Percentiles rank a stretch among this genome's conserved stretches.
phyloP scores from a whole-genome alignment of 108 stramenopile genomes.

The Cylindrotheca fusiformis region DNA sequence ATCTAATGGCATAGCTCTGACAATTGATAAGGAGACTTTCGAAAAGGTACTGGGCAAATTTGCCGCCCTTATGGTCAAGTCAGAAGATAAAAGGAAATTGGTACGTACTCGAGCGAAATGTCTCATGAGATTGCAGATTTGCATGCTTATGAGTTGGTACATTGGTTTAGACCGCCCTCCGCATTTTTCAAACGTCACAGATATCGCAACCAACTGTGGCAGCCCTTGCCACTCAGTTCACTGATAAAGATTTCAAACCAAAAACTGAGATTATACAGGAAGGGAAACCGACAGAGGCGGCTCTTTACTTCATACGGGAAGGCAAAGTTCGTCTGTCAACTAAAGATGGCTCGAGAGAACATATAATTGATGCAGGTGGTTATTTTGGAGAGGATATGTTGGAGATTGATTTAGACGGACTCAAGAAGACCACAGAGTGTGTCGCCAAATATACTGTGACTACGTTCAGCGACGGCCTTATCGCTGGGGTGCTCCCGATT shows the following conservation, averaged over 20 bases:
- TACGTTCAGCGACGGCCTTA: slow-evolving; percentile 36
- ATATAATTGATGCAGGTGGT: slow-evolving; percentile 44
- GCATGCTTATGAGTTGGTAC: no score
- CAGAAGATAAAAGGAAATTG: slow-evolving; percentile 52
- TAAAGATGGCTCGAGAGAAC: slow-evolving; percentile 16
- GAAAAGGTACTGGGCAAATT: slow-evolving; percentile 59
- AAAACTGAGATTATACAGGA: slow-evolving; percentile 74
- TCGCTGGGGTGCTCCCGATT: slow-evolving; percentile 56
- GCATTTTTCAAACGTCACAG: slow-evolving; percentile 21
- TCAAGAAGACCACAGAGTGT: slow-evolving; percentile 25
- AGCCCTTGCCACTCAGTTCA: slow-evolving; percentile 49
- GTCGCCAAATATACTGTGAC: slow-evolving; percentile 47
- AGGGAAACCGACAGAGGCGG: slow-evolving; percentile 52
- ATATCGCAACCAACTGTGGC: slow-evolving; percentile 42
- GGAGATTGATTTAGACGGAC: slow-evolving; percentile 29
- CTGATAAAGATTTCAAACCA: slow-evolving; percentile 45
- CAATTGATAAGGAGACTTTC: slow-evolving; percentile 54
- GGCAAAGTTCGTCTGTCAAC: slow-evolving; percentile 45
- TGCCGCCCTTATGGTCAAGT: slow-evolving; percentile 23
- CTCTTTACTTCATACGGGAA: slow-evolving; percentile 60
- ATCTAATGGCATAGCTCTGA: slow-evolving; percentile 38
- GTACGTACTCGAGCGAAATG: no score
- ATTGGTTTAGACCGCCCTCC: slow-evolving; percentile 25
- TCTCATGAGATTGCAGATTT: no score
- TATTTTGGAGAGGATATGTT: slow-evolving; percentile 76